Evolutionary conservation across 1,139 yeast genomes (phyloP).

Genomic region (Suhomyces ambrosiae): DNA sequence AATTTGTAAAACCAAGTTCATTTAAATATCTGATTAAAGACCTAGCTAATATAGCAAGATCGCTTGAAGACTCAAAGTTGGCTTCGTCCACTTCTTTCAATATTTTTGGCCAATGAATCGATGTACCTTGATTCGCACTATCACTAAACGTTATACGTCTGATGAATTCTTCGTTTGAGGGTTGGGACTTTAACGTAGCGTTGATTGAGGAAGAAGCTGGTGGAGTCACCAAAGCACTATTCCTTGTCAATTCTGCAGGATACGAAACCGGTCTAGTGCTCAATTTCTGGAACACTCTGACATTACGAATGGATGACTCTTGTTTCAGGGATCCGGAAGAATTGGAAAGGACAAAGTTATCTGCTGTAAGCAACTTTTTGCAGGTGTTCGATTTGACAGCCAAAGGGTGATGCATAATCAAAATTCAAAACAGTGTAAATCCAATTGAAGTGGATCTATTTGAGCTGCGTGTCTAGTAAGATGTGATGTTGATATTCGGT

Average conservation of each 20-base stretch:
- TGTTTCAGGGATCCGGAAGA: not conserved
- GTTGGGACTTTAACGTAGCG: not conserved
- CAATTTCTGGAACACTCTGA: conserved; percentile 4
- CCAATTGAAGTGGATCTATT: no score
- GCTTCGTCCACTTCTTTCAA: not conserved
- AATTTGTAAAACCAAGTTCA: conserved; percentile 12
- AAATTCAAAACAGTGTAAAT: no score
- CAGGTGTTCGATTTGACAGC: conserved; percentile 1
- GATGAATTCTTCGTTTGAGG: not conserved
- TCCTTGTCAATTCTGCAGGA: conserved; percentile 1
- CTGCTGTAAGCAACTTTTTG: conserved; percentile 1
- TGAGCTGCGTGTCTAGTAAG: no score
- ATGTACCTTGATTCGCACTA: not conserved
- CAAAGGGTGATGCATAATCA: conserved; percentile 2
- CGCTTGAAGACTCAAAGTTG: conserved; percentile 6
- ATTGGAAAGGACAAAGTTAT: not conserved
- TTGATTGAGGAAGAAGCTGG: not conserved
- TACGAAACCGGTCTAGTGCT: not conserved
- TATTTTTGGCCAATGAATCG: conserved; percentile 7
- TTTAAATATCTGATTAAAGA: conserved; percentile 8
- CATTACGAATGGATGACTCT: not conserved
- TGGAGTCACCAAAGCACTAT: not conserved
- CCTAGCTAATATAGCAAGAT: conserved; percentile 7
- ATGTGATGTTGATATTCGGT: no score
- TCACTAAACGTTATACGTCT: conserved; percentile 3